These are phyloP conservation scores for Lagenidium sp. DNA, from an alignment of 352 stramenopile species.

Conservation along the genomic window DNA sequence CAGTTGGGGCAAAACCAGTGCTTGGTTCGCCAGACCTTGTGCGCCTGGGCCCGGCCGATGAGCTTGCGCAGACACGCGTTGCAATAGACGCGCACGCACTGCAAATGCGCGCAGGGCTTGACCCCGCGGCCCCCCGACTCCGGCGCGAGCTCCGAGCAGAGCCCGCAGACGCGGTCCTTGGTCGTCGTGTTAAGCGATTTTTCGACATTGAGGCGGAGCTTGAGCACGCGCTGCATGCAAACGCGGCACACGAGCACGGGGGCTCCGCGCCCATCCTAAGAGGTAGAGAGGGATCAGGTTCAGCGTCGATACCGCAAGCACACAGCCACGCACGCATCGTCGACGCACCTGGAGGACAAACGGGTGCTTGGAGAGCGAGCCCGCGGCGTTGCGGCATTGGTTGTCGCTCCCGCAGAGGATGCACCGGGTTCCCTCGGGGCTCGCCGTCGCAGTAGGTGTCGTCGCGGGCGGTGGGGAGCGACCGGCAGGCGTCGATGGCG, in stretches of 20 bases:
- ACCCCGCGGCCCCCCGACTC: conserved; percentile 15
- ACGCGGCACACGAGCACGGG: conserved; percentile 49
- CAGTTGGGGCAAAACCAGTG: conserved; percentile 64
- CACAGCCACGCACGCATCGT: too few species aligned
- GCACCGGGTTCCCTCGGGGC: too few species aligned
- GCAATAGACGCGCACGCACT: conserved; percentile 49
- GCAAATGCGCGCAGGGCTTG: conserved; percentile 33
- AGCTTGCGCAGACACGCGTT: conserved; percentile 46
- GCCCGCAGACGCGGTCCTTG: conserved; percentile 23
- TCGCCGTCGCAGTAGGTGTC: too few species aligned
- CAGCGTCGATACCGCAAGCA: too few species aligned
- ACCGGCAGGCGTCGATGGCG: background rate
- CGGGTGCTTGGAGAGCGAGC: conserved; percentile 42
- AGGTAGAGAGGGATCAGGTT: too few species aligned
- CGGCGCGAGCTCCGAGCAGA: conserved; percentile 30
- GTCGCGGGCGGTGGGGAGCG: too few species aligned
- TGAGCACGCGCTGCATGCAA: conserved; percentile 47
- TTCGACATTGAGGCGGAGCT: conserved; percentile 18
- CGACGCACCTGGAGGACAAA: conserved; percentile 76
- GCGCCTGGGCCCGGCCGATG: conserved; percentile 39
- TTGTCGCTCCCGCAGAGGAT: conserved; percentile 34
- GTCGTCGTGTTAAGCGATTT: conserved; percentile 3
- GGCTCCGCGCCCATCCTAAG: conserved; percentile 38
- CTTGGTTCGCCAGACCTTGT: conserved; percentile 47
- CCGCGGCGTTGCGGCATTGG: conserved; percentile 2